Percentiles rank a stretch among this genome's conserved stretches.
These are phyloP conservation scores for Leptosphaerulina australis DNA, from an alignment of 2,329 filamentous ascomycete genomes.

Conservation along the genomic window DNA sequence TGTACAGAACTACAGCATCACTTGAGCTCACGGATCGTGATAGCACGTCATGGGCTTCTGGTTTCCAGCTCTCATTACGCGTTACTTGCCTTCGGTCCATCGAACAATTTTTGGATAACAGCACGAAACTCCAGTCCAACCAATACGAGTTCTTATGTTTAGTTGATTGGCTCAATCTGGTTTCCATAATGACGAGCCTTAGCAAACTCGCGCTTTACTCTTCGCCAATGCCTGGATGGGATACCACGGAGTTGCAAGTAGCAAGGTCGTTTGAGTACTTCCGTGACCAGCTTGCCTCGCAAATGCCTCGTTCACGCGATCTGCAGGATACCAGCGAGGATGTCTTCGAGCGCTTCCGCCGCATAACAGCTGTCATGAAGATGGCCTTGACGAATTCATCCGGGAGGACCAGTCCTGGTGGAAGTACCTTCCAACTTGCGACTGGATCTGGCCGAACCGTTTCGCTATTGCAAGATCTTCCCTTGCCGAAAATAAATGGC, in stretches of 20 bases:
- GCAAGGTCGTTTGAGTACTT: constrained; percentile 42
- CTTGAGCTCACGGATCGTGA: constrained; percentile 41
- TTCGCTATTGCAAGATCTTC: constrained; percentile 41
- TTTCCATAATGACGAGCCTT: constrained; percentile 37
- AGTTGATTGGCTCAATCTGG: constrained; percentile 43
- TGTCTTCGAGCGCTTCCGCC: constrained; percentile 44
- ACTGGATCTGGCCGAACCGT: constrained; percentile 43
- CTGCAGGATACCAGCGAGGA: constrained; percentile 34
- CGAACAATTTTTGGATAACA: constrained; percentile 44
- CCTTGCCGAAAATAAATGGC: constrained; percentile 37
- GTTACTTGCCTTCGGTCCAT: constrained; percentile 40
- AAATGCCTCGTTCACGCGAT: constrained; percentile 40
- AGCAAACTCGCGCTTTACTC: constrained; percentile 40
- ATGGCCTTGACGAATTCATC: constrained; percentile 29
- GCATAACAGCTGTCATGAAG: constrained; percentile 43
- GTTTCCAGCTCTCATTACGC: constrained; percentile 45
- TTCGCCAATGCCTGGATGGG: constrained; percentile 42
- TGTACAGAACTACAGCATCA: constrained; percentile 37
- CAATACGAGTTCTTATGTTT: constrained; percentile 42
- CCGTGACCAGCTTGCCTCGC: constrained; percentile 39
- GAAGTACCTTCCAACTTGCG: constrained; percentile 44
- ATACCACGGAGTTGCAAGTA: constrained; percentile 41
- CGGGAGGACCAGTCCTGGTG: constrained; percentile 37
- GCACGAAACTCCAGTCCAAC: constrained; percentile 31
- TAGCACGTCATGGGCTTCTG: constrained; percentile 39